Evolutionary conservation across 176 grass and related monocot genomes (phyloP).

Genomic region (Themeda triandra): DNA sequence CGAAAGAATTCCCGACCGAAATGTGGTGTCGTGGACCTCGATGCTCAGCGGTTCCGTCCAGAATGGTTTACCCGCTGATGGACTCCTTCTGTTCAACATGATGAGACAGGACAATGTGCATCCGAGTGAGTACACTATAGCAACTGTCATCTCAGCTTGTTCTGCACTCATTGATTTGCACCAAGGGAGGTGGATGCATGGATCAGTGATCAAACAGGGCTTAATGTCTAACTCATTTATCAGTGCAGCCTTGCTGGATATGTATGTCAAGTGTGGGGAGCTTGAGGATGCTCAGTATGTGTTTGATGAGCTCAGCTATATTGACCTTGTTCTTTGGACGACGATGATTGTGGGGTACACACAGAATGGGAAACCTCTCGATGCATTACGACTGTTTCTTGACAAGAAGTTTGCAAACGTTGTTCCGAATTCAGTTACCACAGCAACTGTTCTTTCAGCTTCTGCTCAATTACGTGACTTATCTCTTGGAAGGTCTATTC

Average conservation of each 20-base stretch:
- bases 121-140: slow-evolving; percentile 40
- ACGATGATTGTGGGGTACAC: slow-evolving; percentile 71
- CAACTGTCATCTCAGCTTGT: slow-evolving; percentile 40
- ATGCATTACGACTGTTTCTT: slow-evolving; percentile 48
- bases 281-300: slow-evolving; percentile 30
- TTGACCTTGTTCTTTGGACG: slow-evolving; percentile 58
- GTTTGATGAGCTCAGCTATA: slow-evolving; percentile 36
- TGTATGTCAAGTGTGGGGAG: slow-evolving; percentile 64
- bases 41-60: slow-evolving; percentile 51
- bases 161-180: slow-evolving; percentile 27
- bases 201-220: slow-evolving; percentile 39
- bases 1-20: slow-evolving; percentile 27
- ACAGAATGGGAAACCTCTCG: slow-evolving; percentile 46
- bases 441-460: slow-evolving; percentile 51
- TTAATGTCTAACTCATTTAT: slow-evolving; percentile 38
- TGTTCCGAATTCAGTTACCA: slow-evolving; percentile 53
- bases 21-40: slow-evolving; percentile 66
- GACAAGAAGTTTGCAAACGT: slow-evolving; percentile 31
- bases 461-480: slow-evolving; percentile 42
- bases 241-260: slow-evolving; percentile 48
- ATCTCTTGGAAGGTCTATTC: slow-evolving; percentile 51
- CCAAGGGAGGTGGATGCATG: slow-evolving; percentile 78
- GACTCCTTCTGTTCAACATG: slow-evolving; percentile 46
- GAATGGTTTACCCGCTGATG: slow-evolving; percentile 33
- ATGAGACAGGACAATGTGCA: slow-evolving; percentile 27